phyloP scores from a whole-genome alignment of 164 flowering plant species.

The Annona cherimola region DNA sequence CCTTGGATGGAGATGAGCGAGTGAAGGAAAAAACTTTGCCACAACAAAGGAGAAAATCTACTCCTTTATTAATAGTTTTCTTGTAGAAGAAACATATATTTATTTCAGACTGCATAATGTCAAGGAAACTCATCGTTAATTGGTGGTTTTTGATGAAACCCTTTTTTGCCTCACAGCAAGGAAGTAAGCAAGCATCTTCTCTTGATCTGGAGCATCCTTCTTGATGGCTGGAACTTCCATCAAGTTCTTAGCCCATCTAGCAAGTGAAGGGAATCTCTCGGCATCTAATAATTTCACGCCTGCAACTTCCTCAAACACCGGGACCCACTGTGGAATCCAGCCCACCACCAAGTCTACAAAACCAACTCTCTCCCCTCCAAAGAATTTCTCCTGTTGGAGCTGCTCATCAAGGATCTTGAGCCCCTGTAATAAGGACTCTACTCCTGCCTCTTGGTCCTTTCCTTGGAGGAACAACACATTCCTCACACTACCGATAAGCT shows the following conservation, averaged over 20 bases:
- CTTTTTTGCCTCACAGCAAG: background rate
- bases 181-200: background rate
- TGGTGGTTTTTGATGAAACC: background rate
- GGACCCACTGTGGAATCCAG: slow-evolving; percentile 9
- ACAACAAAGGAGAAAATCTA: too few species aligned
- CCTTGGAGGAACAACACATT: slow-evolving; percentile 11
- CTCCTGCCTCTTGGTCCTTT: slow-evolving; percentile 24
- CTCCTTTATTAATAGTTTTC: background rate
- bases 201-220: background rate
- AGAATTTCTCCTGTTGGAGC: slow-evolving; percentile 4
- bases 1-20: too few species aligned
- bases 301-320: background rate
- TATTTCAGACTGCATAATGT: too few species aligned
- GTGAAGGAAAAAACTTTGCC: background rate
- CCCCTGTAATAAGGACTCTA: slow-evolving; percentile 17
- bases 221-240: slow-evolving; percentile 1
- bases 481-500: background rate
- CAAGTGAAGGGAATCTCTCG: background rate
- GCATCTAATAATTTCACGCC: slow-evolving; percentile 8
- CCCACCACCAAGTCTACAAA: slow-evolving; percentile 4
- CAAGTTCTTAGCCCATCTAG: slow-evolving; percentile 5
- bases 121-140: background rate
- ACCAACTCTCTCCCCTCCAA: slow-evolving; percentile 11
- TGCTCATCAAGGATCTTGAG: slow-evolving; percentile 2
- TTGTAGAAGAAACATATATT: background rate